phyloP scores from a whole-genome alignment of 2,329 filamentous ascomycete species.

The Paraconiothyrium sp. region DNA sequence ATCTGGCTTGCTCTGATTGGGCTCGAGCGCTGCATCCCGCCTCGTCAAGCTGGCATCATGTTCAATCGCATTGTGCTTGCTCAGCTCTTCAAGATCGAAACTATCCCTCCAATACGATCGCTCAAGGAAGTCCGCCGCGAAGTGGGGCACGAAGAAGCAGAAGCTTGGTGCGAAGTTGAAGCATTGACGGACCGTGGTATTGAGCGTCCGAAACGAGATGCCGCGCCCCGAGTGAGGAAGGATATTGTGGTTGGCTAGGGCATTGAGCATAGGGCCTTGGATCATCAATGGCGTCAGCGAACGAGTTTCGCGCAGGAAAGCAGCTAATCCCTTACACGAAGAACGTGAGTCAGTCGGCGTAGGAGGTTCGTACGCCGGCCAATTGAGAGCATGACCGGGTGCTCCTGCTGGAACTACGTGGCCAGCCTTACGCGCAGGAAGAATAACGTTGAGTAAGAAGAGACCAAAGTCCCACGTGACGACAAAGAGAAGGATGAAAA shows the following conservation, averaged over 20 bases:
- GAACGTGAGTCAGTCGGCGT: constrained; percentile 42
- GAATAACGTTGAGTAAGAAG: constrained; percentile 50
- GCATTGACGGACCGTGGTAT: constrained; percentile 33
- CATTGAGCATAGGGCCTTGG: constrained; percentile 31
- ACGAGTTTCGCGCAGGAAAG: constrained; percentile 27
- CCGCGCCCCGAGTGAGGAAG: constrained; percentile 44
- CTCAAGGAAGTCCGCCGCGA: constrained; percentile 37
- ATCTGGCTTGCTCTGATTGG: constrained; percentile 52
- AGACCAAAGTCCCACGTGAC: constrained; percentile 52
- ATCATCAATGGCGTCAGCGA: constrained; percentile 29
- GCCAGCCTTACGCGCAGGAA: constrained; percentile 48
- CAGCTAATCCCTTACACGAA: constrained; percentile 18
- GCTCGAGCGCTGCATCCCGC: constrained; percentile 42
- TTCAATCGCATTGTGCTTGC: constrained; percentile 45
- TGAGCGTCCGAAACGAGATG: constrained; percentile 42
- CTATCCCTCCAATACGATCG: constrained; percentile 28
- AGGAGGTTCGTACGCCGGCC: constrained; percentile 51
- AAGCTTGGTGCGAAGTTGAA: constrained; percentile 47
- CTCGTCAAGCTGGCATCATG: constrained; percentile 48
- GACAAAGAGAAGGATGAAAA: constrained; percentile 49
- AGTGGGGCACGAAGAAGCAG: constrained; percentile 41
- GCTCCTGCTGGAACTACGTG: constrained; percentile 47
- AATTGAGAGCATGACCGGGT: constrained; percentile 48
- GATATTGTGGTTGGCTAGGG: constrained; percentile 43
- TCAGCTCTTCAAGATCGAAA: constrained; percentile 44